A percentile compares a stretch with the other conserved stretches of the same genome.
phyloP scores from a whole-genome alignment of 2,329 filamentous ascomycete species.

The Apiospora koreana region DNA sequence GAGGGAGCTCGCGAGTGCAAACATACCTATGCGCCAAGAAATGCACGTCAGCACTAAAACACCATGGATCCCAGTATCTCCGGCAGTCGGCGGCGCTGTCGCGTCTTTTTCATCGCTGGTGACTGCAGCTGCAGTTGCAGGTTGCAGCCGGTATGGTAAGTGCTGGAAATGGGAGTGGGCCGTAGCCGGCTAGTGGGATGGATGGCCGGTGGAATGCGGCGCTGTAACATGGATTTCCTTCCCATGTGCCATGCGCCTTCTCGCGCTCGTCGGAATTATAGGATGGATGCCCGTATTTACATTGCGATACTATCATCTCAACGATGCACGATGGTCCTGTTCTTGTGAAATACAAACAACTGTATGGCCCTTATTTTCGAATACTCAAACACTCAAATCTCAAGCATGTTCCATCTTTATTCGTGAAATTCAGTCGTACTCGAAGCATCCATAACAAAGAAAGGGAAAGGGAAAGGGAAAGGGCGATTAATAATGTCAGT shows the following conservation, averaged over 20 bases:
- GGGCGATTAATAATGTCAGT: neutral
- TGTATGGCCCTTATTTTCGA: too few species aligned
- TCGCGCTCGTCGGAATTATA: too few species aligned
- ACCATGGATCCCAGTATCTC: neutral
- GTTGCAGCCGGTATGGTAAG: neutral
- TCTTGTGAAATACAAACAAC: too few species aligned
- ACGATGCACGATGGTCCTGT: too few species aligned
- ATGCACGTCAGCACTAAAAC: neutral
- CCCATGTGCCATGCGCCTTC: too few species aligned
- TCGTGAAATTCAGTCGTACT: too few species aligned
- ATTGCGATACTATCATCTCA: too few species aligned
- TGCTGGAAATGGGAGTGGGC: neutral
- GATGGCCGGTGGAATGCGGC: neutral
- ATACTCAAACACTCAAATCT: too few species aligned
- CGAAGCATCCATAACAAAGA: too few species aligned
- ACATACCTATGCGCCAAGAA: neutral
- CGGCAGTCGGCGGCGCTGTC: conserved; percentile 5
- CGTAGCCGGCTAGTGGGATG: neutral
- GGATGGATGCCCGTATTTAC: too few species aligned
- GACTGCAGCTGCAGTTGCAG: neutral
- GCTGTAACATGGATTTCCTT: neutral
- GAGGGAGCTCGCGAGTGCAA: neutral
- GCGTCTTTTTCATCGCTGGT: neutral
- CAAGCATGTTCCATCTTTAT: too few species aligned
- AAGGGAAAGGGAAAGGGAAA: neutral